Evolutionary conservation across 1,284 basidiomycete genomes (phyloP).

Genomic region (Melampsora larici-populina): DNA sequence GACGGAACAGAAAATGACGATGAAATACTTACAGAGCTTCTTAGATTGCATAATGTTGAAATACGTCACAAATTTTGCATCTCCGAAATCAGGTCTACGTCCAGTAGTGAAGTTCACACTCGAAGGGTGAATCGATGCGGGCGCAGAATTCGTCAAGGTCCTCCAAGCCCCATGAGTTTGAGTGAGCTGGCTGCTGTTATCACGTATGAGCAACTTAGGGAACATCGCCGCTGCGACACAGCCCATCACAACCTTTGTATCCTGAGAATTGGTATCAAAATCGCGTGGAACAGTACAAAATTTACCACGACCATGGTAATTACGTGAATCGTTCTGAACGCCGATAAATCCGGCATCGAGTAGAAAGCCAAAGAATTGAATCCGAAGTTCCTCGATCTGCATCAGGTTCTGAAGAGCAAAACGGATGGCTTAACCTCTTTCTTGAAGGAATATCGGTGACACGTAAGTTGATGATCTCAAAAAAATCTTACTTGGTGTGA

Average conservation of each 20-base stretch:
- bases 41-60: constrained; percentile 92
- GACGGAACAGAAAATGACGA: neutral
- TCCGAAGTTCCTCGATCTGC: constrained; percentile 90
- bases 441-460: neutral
- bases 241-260: constrained; percentile 68
- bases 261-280: constrained; percentile 66
- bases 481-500: constrained; percentile 68
- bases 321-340: neutral
- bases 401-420: constrained; percentile 67
- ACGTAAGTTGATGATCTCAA: neutral
- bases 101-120: constrained; percentile 72
- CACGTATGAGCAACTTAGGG: constrained; percentile 79
- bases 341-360: constrained; percentile 39
- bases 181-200: constrained; percentile 52
- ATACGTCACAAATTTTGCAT: constrained; percentile 69
- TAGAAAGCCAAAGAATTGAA: constrained; percentile 38
- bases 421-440: neutral
- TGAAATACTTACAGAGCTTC: constrained; percentile 62
- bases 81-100: constrained; percentile 64
- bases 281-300: constrained; percentile 74
- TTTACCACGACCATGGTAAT: constrained; percentile 60
- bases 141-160: constrained; percentile 83
- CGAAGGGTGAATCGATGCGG: constrained; percentile 81
- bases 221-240: constrained; percentile 84
- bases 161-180: constrained; percentile 62